Evolutionary conservation across 306 rosid genomes (phyloP), one percentile per base, ranked within the genome.

Genomic region (Rosa lucieae): DNA sequence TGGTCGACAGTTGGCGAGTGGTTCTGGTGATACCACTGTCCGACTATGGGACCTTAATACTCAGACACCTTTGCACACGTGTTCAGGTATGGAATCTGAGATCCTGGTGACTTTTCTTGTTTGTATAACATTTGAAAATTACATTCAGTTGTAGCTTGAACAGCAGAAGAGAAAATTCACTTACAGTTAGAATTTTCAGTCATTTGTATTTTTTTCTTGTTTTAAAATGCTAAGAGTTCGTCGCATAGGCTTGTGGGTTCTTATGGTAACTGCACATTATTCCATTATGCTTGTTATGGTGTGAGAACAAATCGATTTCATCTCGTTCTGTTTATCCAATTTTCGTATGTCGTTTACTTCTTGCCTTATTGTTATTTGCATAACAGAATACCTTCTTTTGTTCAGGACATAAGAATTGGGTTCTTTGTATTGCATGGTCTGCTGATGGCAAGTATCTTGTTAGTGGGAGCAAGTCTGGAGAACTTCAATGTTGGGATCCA

Each of bases 381-480:
- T 82, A 39, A 77, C 78, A 29, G 62, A 55, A 49, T 51, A 35
- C 74, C 56, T 53, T 67, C 40, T 80, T 75, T 82, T 71, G 37
- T 74, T 67, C 86, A 95, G 98, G 99, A 70, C 97, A 95, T 85
- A 91, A 83, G 84, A 95, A 89, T 80, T 93, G 96, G 98, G 99
- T 95, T 77, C 99, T 95, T 70, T 91, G 90, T 78, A 88, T 93
- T 88, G 93, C 94, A 26, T 95, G 98, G 99, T 95, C 99, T 72
- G 97, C 96, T 2, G 98, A 95, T 80, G 94, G 97, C 52, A 91
- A 86, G 82, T 77, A 95, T 91, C 95, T 95, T 81, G 98, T 91
- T 56, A 95, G 99, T 78, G 99, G 99, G 79, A 95, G 99, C 84
- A 91, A 85, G 86, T 73, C 96, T 44, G 99, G 98, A 32, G 98